phyloP scores from a whole-genome alignment of 176 grass and related monocot species.

The Triticum timopheevii region DNA sequence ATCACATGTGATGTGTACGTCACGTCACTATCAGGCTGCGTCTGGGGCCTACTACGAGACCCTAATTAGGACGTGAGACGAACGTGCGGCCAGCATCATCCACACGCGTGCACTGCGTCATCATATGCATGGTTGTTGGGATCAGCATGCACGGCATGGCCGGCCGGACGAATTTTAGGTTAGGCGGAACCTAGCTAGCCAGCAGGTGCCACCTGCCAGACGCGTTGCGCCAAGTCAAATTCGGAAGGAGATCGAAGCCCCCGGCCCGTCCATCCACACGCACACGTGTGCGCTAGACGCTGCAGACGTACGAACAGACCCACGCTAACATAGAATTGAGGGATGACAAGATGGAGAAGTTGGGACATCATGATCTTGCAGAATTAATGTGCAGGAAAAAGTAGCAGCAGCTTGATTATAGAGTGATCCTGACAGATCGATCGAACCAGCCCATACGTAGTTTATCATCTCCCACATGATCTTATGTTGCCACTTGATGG shows the following conservation, averaged over 20 bases:
- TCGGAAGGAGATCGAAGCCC: background rate
- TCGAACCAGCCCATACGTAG: background rate
- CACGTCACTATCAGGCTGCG: background rate
- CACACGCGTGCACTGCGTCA: background rate
- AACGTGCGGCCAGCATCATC: conserved; percentile 11
- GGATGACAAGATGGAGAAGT: background rate
- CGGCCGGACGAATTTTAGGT: background rate
- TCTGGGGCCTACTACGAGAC: background rate
- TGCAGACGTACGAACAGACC: background rate
- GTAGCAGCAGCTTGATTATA: background rate
- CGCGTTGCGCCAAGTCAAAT: background rate
- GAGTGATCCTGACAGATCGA: background rate
- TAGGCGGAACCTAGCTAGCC: background rate
- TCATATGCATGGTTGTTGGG: conserved; percentile 3
- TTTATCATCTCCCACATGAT: background rate
- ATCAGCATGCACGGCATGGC: background rate
- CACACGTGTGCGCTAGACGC: conserved; percentile 1
- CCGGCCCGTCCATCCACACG: background rate
- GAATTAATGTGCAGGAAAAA: conserved; percentile 20
- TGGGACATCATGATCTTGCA: background rate
- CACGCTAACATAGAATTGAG: background rate
- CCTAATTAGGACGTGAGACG: background rate
- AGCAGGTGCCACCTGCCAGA: background rate
- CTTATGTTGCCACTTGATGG: background rate
- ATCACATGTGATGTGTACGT: background rate